Base-by-base conservation (phyloP, 306 rosid genomes). In the Gastrolobium villosum region DNA sequence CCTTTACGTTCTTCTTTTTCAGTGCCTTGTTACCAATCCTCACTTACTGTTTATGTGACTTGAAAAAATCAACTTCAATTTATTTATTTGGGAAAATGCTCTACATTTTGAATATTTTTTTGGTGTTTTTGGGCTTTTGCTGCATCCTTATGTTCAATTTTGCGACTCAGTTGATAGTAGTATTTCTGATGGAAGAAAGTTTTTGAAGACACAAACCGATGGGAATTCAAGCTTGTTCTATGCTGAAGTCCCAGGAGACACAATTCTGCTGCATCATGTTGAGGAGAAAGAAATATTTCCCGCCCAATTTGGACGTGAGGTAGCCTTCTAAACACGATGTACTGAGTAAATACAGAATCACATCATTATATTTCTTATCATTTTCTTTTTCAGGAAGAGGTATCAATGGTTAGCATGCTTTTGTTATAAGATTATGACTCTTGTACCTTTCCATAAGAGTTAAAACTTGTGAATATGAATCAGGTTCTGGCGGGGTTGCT, bases 221-320 rank as follows among this genome's bases (percentile, higher is more conserved):
- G 86, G 86, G 74, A 80, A 89, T 74, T 84, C 80, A 75, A 91
- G 98, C 80, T 82, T 89, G 84, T 95, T 93, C 90, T 93, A 93
- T 81, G 97, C 69, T 77, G 96, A 95, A 82, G 81, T 89, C 61
- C 93, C 98, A 44, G 93, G 91, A 52, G 90, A 97, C 60, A 83
- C 87, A 76, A 61, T 86, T 61, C 74, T 95, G 13, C 86, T 90
- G 44, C 98, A 93, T 80, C 76, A 66, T 46, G 83, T 91, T 79
- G 96, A 89, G 64, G 94, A 89, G 73, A 88, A 80, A 15, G 98
- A 87, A 84, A 89, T 11, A 69, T 95, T 95, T 82, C 90, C 97
- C 11, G 90, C 87, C 10, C 99, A 95, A 65, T 95, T 95, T 90
- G 99, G 99, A 63, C 99, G 99, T 0, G 98, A 95, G 98, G 99